Percentiles rank a stretch among this genome's conserved stretches.
Conservation (phyloP, 495 filamentous ascomycete species). For the Rostrohypoxylon terebratum region DNA sequence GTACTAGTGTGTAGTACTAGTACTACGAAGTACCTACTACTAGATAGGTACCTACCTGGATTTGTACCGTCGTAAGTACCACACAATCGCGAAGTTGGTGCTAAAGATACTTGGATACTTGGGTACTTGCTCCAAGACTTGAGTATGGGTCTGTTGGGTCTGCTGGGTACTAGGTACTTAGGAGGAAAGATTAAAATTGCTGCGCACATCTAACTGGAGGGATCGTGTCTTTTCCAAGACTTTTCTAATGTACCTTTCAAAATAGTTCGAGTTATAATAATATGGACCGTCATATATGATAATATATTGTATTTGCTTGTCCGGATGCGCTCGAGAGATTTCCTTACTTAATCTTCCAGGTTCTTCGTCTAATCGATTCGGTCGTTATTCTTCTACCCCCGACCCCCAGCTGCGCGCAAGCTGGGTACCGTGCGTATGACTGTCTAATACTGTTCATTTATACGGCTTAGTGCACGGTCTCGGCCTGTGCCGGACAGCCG, state of each 20-base stretch:
- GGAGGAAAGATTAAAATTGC: neutral
- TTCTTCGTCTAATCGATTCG: neutral
- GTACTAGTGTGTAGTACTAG: no score
- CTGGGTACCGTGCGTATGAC: slow-evolving; percentile 13
- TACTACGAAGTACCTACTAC: no score
- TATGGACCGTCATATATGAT: slow-evolving; percentile 3
- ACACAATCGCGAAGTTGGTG: no score
- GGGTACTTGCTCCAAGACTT: neutral
- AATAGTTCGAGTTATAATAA: neutral
- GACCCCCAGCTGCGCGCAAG: neutral
- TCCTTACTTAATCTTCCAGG: slow-evolving; percentile 1
- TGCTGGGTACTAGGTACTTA: no score
- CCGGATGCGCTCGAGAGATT: neutral
- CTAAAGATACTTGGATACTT: neutral
- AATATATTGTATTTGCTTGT: neutral
- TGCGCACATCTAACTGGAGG: neutral
- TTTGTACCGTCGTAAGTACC: no score
- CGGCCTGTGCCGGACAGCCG: slow-evolving; percentile 49
- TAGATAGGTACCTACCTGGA: no score
- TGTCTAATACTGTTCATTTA: slow-evolving; percentile 22
- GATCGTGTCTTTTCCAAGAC: slow-evolving; percentile 8
- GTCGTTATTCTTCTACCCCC: neutral
- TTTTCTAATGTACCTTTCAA: neutral
- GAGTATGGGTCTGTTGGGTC: neutral
- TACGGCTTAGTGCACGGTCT: slow-evolving; percentile 42